A percentile compares a stretch with the other conserved stretches of the same genome.
Conservation (phyloP, 768 basidiomycete species). For the Ramaria rubella region DNA sequence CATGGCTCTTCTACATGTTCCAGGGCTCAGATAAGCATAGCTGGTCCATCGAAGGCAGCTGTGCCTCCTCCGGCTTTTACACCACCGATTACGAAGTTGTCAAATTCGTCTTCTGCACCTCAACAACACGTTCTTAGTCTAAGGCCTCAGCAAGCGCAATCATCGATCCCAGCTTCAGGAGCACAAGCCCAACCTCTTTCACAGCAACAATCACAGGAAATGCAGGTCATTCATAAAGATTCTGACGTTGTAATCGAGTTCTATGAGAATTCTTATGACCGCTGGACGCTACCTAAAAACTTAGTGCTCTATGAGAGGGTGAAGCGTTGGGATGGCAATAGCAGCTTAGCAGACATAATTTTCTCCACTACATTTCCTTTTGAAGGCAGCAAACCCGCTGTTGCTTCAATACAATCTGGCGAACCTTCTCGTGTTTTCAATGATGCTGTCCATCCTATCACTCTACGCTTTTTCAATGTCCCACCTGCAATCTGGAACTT, state of each 20-base stretch:
- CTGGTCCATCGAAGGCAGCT: constrained; percentile 13
- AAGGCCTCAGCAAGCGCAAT: neutral
- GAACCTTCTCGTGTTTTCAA: constrained; percentile 29
- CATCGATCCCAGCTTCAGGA: neutral
- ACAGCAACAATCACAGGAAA: neutral
- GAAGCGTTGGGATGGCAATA: constrained; percentile 15
- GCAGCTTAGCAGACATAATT: constrained; percentile 29
- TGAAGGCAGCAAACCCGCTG: constrained; percentile 12
- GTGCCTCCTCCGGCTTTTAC: constrained; percentile 9
- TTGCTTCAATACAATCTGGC: constrained; percentile 14
- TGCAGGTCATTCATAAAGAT: constrained; percentile 37
- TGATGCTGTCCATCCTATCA: constrained; percentile 2
- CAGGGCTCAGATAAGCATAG: constrained; percentile 2
- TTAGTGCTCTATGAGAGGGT: constrained; percentile 43
- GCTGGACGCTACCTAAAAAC: constrained; percentile 64
- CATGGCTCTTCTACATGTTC: constrained; percentile 1
- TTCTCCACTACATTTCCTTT: constrained; percentile 45
- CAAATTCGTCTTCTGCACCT: neutral
- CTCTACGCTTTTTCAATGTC: constrained; percentile 43
- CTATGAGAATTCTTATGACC: constrained; percentile 51
- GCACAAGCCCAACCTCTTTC: neutral
- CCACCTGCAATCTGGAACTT: constrained; percentile 50
- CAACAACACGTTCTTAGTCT: neutral
- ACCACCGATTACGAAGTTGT: constrained; percentile 4
- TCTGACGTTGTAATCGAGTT: constrained; percentile 74